These are phyloP conservation scores for Phytophthora idaei DNA, from an alignment of 352 stramenopile genomes.

Conservation along the genomic window DNA sequence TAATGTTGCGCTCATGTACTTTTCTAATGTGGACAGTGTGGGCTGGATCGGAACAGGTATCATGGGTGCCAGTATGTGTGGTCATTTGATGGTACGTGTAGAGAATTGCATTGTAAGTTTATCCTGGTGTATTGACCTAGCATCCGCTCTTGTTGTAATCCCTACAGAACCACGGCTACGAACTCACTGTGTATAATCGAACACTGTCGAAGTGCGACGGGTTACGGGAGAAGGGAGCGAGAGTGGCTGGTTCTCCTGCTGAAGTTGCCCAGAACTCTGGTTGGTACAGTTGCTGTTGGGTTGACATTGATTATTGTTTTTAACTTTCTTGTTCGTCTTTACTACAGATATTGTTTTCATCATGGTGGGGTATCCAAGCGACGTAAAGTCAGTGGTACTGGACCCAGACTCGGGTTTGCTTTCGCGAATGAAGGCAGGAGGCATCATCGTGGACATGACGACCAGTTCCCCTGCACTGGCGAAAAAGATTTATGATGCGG, in stretches of 20 bases:
- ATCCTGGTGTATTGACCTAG: not conserved
- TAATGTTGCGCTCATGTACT: not conserved
- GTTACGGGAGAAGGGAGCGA: conserved; percentile 78
- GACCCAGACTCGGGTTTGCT: conserved; percentile 70
- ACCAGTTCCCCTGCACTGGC: conserved; percentile 89
- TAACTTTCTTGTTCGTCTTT: conserved; percentile 1
- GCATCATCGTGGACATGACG: conserved; percentile 92
- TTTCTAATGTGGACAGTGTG: conserved; percentile 41
- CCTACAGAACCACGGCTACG: conserved; percentile 77
- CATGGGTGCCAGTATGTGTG: conserved; percentile 91
- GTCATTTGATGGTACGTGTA: conserved; percentile 77
- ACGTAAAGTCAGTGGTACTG: conserved; percentile 81
- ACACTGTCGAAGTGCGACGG: conserved; percentile 81
- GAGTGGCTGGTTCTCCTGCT: conserved; percentile 70
- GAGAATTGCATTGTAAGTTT: not conserved
- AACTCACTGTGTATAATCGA: conserved; percentile 88
- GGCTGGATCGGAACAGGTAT: conserved; percentile 89
- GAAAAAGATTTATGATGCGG: conserved; percentile 85
- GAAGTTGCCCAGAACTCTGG: conserved; percentile 81
- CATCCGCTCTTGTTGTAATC: not conserved
- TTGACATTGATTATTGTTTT: not conserved
- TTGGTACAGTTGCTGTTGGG: conserved; percentile 21
- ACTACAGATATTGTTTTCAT: conserved; percentile 87
- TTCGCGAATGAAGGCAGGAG: conserved; percentile 72
- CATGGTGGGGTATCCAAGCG: conserved; percentile 88